These are phyloP conservation scores for Phytophthora foliorum DNA, from an alignment of 352 stramenopile species.

Conservation along the genomic window DNA sequence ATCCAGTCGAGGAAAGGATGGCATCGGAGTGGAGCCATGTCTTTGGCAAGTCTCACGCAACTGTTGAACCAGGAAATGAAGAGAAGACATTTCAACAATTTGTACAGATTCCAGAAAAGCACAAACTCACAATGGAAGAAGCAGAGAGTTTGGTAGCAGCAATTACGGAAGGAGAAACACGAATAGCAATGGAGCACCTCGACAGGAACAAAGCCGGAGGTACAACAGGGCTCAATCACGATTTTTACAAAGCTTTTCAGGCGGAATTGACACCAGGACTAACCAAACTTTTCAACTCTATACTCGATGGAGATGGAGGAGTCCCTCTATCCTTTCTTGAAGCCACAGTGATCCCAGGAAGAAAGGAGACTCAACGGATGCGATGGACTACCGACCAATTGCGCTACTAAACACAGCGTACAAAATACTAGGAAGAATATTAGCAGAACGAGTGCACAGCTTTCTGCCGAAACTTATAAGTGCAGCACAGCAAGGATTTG, in stretches of 20 bases:
- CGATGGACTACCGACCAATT: slow-evolving; percentile 12
- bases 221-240: not conserved
- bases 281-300: not conserved
- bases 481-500: not conserved
- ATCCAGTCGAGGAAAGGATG: slow-evolving; percentile 2
- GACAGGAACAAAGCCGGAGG: not conserved
- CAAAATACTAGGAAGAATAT: slow-evolving; percentile 6
- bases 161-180: not conserved
- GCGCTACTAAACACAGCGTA: slow-evolving; percentile 1
- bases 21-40: slow-evolving; percentile 5
- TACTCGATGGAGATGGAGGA: not conserved
- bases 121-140: not conserved
- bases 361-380: slow-evolving; percentile 4
- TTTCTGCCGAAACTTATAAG: not conserved
- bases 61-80: too few species aligned
- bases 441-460: not conserved
- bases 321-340: not conserved
- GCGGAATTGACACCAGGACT: not conserved
- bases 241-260: not conserved
- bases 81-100: not conserved
- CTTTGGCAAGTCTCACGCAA: not conserved
- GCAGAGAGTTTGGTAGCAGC: not conserved
- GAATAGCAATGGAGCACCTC: not conserved
- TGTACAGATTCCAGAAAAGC: not conserved
- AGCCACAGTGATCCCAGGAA: not conserved